Evolutionary conservation across 192 early-diverging fungal genomes (phyloP).

Genomic region (Entophlyctis luteolus): DNA sequence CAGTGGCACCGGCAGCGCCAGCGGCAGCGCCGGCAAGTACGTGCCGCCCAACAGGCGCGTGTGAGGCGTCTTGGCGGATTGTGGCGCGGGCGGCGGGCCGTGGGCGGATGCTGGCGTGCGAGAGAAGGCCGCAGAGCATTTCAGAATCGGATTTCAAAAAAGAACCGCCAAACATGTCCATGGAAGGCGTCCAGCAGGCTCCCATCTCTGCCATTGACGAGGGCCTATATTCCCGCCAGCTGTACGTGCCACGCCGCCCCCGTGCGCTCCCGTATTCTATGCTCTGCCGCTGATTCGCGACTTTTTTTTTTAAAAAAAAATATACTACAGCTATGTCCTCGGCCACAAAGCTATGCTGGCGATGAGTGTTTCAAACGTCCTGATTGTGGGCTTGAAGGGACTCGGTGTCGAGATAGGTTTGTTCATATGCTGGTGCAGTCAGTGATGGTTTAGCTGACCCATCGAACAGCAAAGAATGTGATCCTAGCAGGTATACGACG

Average conservation of each 20-base stretch:
- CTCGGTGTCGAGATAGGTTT: slow-evolving; percentile 96
- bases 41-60: neutral
- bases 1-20: neutral
- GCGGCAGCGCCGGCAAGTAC: neutral
- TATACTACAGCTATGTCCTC: slow-evolving; percentile 35
- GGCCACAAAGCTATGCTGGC: slow-evolving; percentile 97
- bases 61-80: neutral
- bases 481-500: slow-evolving; percentile 71
- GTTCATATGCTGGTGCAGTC: no score
- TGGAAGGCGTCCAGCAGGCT: slow-evolving; percentile 20
- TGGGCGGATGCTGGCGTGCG: no score
- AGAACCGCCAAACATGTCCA: neutral
- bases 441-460: no score
- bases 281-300: neutral
- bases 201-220: slow-evolving; percentile 74
- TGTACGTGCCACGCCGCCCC: slow-evolving; percentile 62
- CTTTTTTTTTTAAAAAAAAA: neutral
- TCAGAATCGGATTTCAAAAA: neutral
- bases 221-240: slow-evolving; percentile 94
- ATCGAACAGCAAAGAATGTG: slow-evolving; percentile 84
- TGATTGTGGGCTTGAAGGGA: slow-evolving; percentile 92
- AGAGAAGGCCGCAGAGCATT: no score
- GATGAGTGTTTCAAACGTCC: slow-evolving; percentile 93
- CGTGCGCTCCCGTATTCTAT: no score
- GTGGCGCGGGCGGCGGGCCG: no score